Conservation (phyloP, 441 rosid genomes). For the Isatis lusitanica region DNA sequence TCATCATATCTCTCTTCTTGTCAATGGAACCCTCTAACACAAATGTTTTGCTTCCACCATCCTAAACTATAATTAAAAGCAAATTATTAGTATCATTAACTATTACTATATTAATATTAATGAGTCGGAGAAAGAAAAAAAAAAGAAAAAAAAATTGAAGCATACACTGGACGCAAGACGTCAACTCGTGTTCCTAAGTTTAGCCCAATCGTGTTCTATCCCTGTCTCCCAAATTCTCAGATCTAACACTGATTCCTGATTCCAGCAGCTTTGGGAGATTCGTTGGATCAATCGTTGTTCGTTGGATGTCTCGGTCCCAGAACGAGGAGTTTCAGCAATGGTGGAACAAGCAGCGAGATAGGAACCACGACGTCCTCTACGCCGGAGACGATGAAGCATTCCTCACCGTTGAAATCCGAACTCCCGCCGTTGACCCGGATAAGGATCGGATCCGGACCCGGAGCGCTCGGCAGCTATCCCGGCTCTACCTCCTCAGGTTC, state of each 20-base stretch:
- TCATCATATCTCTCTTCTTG: background rate
- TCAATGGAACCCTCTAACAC: background rate
- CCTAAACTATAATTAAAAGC: background rate
- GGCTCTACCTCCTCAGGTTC: slow-evolving; percentile 64
- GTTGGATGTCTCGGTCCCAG: slow-evolving; percentile 64
- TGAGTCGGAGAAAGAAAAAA: background rate
- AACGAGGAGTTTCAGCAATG: slow-evolving; percentile 88
- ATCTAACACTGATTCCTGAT: slow-evolving; percentile 3
- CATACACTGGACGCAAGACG: background rate
- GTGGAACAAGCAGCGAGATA: slow-evolving; percentile 87
- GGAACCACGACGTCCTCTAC: slow-evolving; percentile 20
- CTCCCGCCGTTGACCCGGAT: slow-evolving; percentile 37
- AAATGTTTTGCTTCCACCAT: background rate
- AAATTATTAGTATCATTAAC: background rate
- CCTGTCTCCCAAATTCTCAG: slow-evolving; percentile 14
- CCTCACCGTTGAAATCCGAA: slow-evolving; percentile 51
- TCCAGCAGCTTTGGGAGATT: background rate
- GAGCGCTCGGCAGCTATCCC: slow-evolving; percentile 69
- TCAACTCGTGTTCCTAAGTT: slow-evolving; percentile 23
- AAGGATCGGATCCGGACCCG: slow-evolving; percentile 63
- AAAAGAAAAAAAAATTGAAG: too few relatives aligned
- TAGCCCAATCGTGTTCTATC: slow-evolving; percentile 30
- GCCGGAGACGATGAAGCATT: slow-evolving; percentile 22
- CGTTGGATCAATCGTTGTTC: background rate
- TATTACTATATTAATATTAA: too few relatives aligned